phyloP scores from a whole-genome alignment of 2,329 filamentous ascomycete genomes.

The Chrysosporium queenslandicum region DNA sequence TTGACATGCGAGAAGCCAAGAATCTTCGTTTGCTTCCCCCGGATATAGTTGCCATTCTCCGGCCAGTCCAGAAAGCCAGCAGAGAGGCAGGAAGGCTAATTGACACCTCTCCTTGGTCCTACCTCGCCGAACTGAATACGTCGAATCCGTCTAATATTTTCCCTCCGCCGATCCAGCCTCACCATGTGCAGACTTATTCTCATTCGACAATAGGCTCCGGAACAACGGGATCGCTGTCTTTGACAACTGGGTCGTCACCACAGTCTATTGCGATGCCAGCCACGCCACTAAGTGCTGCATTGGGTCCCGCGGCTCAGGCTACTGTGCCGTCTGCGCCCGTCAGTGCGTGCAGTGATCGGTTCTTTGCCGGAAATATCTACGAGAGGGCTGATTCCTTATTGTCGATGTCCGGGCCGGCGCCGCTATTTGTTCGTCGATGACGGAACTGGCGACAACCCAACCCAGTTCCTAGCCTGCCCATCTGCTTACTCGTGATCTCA shows the following conservation, averaged over 20 bases:
- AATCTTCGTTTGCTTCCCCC: conserved; percentile 44
- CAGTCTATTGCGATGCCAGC: conserved; percentile 58
- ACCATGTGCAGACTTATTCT: conserved; percentile 15
- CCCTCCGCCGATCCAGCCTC: conserved; percentile 28
- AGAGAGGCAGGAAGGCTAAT: conserved; percentile 71
- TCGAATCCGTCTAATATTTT: conserved; percentile 28
- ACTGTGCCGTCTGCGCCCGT: conserved; percentile 58
- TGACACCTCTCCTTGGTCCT: conserved; percentile 53
- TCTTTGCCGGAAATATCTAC: conserved; percentile 42
- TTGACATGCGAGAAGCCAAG: conserved; percentile 38
- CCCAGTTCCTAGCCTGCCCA: neutral
- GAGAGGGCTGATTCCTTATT: conserved; percentile 41
- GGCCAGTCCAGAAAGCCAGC: conserved; percentile 70
- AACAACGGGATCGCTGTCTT: conserved; percentile 16
- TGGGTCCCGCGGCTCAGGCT: conserved; percentile 82
- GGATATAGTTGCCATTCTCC: conserved; percentile 63
- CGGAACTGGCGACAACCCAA: neutral
- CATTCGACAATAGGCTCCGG: conserved; percentile 16
- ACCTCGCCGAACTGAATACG: conserved; percentile 39
- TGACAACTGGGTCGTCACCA: conserved; percentile 29
- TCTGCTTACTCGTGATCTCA: too few relatives aligned
- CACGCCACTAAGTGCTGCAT: conserved; percentile 77
- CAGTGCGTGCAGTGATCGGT: conserved; percentile 40
- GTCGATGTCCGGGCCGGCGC: conserved; percentile 35
- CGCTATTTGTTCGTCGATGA: conserved; percentile 34